These are phyloP conservation scores for Quercus aquifolioides DNA, from an alignment of 306 rosid genomes.

Conservation along the genomic window DNA sequence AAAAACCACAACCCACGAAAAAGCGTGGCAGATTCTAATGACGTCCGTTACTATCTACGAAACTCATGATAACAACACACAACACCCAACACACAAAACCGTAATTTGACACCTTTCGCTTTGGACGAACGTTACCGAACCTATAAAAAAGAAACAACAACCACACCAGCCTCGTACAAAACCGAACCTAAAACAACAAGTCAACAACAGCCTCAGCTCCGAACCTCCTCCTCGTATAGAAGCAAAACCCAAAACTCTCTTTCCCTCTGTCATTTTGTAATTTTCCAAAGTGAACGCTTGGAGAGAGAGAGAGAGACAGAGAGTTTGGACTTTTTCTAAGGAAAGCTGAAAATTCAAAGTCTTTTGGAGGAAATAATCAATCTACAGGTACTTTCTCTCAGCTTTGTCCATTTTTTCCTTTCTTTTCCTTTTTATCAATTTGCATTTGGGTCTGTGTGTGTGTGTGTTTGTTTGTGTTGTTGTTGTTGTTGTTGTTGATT, in stretches of 20 bases:
- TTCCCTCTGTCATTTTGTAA: neutral
- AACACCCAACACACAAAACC: neutral
- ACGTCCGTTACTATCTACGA: no score
- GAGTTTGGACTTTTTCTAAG: neutral
- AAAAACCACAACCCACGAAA: no score
- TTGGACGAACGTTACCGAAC: constrained; percentile 20
- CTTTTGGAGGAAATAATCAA: neutral
- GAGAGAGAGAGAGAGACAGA: neutral
- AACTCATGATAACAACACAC: neutral
- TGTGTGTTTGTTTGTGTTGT: neutral
- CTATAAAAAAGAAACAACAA: neutral
- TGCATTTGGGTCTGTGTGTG: no score
- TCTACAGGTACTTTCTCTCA: neutral
- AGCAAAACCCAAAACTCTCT: neutral
- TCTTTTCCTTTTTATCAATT: neutral
- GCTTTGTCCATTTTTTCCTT: neutral
- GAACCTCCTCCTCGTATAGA: neutral
- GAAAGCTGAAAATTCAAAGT: neutral
- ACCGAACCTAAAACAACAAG: constrained; percentile 7
- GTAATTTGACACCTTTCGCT: neutral
- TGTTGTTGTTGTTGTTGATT: neutral
- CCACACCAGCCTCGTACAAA: neutral
- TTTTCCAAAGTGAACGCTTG: neutral
- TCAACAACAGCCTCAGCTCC: no score
- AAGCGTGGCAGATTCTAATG: no score